Percentiles rank a stretch among this genome's conserved stretches.
Evolutionary conservation across 2,329 filamentous ascomycete genomes (phyloP).

Genomic region (Paracorniculantispora psalliotae): DNA sequence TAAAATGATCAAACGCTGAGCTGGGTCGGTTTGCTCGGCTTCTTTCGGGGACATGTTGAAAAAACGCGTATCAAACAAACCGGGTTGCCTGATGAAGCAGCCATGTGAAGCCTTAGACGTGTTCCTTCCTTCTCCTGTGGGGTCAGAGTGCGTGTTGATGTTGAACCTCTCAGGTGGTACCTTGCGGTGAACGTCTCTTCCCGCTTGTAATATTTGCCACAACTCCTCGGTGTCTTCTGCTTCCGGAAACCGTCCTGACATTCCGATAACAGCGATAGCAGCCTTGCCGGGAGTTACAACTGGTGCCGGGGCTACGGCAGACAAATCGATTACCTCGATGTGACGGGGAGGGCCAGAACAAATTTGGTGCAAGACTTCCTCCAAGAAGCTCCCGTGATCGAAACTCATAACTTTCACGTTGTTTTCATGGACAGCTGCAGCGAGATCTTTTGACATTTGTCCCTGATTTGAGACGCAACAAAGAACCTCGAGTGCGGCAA

Average conservation of each 20-base stretch:
- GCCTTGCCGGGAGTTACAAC: no score
- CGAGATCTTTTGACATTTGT: no score
- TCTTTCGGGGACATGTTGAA: constrained; percentile 78
- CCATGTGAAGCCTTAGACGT: constrained; percentile 64
- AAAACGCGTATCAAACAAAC: constrained; percentile 68
- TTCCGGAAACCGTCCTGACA: neutral
- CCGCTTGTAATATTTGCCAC: constrained; percentile 63
- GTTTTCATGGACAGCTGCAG: no score
- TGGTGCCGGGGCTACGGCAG: no score
- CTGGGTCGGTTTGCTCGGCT: constrained; percentile 61
- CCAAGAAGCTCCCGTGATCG: no score
- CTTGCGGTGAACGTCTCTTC: constrained; percentile 57
- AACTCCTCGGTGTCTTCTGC: constrained; percentile 29
- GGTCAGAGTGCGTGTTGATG: constrained; percentile 59
- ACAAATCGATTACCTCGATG: no score
- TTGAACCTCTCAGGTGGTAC: constrained; percentile 62
- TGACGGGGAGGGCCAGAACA: no score
- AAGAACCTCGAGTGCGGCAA: no score
- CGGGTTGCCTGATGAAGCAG: constrained; percentile 63
- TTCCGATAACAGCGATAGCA: neutral
- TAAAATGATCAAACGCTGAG: constrained; percentile 64
- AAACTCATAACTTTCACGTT: no score
- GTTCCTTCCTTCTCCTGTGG: constrained; percentile 60
- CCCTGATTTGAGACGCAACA: no score
- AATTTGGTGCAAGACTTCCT: no score